A percentile compares a stretch with the other conserved stretches of the same genome.
Conservation (phyloP, 179 eudicot genomes). For the Beta macrorhiza region DNA sequence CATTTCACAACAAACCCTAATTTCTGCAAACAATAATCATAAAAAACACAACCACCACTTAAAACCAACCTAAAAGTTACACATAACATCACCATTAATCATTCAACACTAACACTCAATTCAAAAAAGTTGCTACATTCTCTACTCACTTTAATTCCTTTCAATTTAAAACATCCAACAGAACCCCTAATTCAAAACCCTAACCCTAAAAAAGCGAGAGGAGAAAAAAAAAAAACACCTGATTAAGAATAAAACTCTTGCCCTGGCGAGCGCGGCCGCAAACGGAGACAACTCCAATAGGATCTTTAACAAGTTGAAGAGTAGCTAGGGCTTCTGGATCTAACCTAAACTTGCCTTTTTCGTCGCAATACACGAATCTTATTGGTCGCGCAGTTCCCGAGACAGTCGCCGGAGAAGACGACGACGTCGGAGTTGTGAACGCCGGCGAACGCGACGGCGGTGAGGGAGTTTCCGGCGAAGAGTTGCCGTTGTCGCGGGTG, state of each 20-base stretch:
- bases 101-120: too few species aligned
- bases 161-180: background rate
- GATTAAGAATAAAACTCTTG: constrained; percentile 84
- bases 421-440: constrained; percentile 3
- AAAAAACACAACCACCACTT: background rate
- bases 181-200: constrained; percentile 11
- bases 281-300: constrained; percentile 90
- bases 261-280: constrained; percentile 99
- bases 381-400: constrained; percentile 76
- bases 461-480: constrained; percentile 30
- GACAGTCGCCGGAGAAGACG: constrained; percentile 10
- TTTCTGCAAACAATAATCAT: background rate
- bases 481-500: constrained; percentile 21
- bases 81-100: too few species aligned
- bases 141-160: background rate
- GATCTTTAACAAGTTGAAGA: constrained; percentile 82
- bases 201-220: background rate
- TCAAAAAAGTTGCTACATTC: too few species aligned
- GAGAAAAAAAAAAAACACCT: constrained; percentile 38
- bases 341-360: constrained; percentile 72
- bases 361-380: constrained; percentile 80
- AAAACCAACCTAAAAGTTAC: background rate
- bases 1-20: background rate
- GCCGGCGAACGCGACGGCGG: constrained; percentile 16
- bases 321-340: constrained; percentile 89